These are phyloP conservation scores for Pseudohalonectria lignicola DNA, from an alignment of 2,329 filamentous ascomycete genomes.

Conservation along the genomic window DNA sequence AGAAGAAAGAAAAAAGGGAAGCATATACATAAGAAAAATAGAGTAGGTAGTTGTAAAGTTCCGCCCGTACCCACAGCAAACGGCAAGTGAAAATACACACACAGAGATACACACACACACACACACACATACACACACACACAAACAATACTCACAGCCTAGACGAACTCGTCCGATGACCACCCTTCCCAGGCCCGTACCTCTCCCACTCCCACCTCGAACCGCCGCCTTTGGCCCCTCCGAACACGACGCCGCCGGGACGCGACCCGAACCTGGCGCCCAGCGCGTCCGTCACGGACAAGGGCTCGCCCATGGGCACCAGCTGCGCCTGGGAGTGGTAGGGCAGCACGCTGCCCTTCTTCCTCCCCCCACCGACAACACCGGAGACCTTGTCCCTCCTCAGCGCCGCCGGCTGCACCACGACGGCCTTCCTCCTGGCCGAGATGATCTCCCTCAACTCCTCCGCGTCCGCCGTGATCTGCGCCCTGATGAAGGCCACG, in stretches of 20 bases:
- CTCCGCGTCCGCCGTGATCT: constrained; percentile 64
- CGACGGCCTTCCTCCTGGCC: constrained; percentile 32
- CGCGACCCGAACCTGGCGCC: constrained; percentile 5
- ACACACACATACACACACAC: too few relatives aligned
- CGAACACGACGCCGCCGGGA: neutral
- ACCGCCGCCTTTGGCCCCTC: neutral
- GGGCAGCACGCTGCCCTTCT: constrained; percentile 17
- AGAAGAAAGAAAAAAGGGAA: neutral
- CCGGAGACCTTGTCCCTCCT: neutral
- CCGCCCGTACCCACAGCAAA: too few relatives aligned
- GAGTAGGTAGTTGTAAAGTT: too few relatives aligned
- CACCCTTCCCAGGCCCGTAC: too few relatives aligned
- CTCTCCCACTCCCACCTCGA: constrained; percentile 3
- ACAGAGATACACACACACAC: too few relatives aligned
- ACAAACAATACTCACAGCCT: too few relatives aligned
- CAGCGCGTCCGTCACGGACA: constrained; percentile 24
- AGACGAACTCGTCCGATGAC: too few relatives aligned
- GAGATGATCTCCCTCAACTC: constrained; percentile 67
- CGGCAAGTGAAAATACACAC: too few relatives aligned
- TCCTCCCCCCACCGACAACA: neutral
- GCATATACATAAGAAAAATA: too few relatives aligned
- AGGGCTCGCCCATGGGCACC: constrained; percentile 24
- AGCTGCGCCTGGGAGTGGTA: constrained; percentile 25
- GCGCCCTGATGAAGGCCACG: constrained; percentile 65
- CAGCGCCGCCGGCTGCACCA: constrained; percentile 4